Conservation (phyloP, 2,329 filamentous ascomycete genomes). For the Dactylellina haptotyla region DNA sequence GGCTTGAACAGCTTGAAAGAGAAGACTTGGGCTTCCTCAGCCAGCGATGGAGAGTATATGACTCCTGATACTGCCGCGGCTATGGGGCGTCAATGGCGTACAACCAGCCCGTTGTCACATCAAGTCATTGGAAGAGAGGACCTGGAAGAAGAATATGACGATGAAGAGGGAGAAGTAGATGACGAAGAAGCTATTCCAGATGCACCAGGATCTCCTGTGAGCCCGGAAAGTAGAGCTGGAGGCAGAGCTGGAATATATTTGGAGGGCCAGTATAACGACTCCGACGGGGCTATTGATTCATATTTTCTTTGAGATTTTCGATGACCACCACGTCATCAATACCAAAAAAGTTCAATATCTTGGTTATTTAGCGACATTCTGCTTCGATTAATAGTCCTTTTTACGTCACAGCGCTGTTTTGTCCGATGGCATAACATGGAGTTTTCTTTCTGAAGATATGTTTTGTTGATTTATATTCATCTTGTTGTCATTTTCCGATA, state of each 20-base stretch:
- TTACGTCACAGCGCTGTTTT: no score
- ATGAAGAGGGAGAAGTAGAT: constrained; percentile 44
- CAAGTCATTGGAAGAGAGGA: constrained; percentile 29
- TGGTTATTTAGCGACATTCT: constrained; percentile 25
- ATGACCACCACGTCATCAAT: constrained; percentile 3
- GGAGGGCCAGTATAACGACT: constrained; percentile 16
- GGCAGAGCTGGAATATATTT: not conserved
- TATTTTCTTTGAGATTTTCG: constrained; percentile 34
- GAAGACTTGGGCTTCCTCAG: constrained; percentile 49
- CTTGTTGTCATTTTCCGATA: constrained; percentile 11
- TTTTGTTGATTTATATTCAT: not conserved
- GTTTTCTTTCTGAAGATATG: constrained; percentile 5
- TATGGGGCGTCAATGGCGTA: constrained; percentile 39
- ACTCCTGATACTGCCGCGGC: constrained; percentile 45
- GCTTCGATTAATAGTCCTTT: no score
- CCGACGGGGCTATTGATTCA: constrained; percentile 29
- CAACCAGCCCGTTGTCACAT: constrained; percentile 37
- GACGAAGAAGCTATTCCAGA: constrained; percentile 24
- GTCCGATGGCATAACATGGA: constrained; percentile 31
- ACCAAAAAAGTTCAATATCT: constrained; percentile 13
- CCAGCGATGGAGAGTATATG: constrained; percentile 45
- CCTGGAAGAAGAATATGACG: constrained; percentile 26
- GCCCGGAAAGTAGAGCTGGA: not conserved
- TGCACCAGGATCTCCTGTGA: constrained; percentile 14
- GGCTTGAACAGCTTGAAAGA: constrained; percentile 34